These are phyloP conservation scores for Vigna hirtella DNA, from an alignment of 306 rosid species.

Conservation along the genomic window DNA sequence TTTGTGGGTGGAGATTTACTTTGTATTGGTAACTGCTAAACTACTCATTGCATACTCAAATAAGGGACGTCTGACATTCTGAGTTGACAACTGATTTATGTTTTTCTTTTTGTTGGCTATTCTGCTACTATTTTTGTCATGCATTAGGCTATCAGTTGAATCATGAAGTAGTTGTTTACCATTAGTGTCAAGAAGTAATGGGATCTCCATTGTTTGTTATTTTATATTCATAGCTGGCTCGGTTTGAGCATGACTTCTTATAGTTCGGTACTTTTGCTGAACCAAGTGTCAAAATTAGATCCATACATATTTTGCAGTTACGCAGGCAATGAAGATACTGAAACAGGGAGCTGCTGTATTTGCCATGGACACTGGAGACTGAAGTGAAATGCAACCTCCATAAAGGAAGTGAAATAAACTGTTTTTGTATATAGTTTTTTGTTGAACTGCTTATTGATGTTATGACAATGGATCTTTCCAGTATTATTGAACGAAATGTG, in stretches of 20 bases:
- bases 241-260: neutral
- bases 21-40: neutral
- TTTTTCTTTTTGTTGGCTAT: neutral
- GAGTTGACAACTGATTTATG: neutral
- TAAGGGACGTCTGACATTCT: neutral
- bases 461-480: slow-evolving; percentile 14
- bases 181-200: neutral
- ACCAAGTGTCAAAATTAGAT: neutral
- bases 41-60: neutral
- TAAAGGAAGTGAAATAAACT: slow-evolving; percentile 47
- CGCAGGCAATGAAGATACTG: slow-evolving; percentile 79
- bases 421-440: neutral
- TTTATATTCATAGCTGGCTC: neutral
- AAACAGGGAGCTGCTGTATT: slow-evolving; percentile 69
- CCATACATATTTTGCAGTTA: neutral
- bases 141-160: neutral
- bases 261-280: neutral
- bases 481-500: slow-evolving; percentile 6
- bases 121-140: neutral
- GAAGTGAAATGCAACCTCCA: slow-evolving; percentile 69
- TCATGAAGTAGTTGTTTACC: neutral
- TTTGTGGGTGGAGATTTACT: neutral
- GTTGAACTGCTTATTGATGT: slow-evolving; percentile 32
- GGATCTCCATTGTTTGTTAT: neutral
- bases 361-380: slow-evolving; percentile 82